Evolutionary conservation across 1,139 yeast genomes (phyloP), one percentile per base, ranked within the genome.

Genomic region (Candida tropicalis): DNA sequence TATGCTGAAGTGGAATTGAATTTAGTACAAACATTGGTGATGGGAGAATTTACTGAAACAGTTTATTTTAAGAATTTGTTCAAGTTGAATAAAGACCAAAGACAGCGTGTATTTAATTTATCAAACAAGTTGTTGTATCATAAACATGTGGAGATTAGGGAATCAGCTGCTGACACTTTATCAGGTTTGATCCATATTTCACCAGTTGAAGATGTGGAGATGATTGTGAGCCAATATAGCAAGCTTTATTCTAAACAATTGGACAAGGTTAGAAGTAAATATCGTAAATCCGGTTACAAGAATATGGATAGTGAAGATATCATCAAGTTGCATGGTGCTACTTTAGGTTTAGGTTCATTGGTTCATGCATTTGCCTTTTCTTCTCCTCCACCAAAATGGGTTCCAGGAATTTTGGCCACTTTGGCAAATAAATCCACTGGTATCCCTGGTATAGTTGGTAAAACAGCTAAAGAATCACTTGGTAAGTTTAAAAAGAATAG

Each of bases 311-410:
- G 65, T 29, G 75, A 73, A 4, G 81, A 81, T 48, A 55, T 66
- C 2, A 67, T 77, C 10, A 63, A 67, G 10, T 67, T 91, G 6
- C 99, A 93, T 58, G 96, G 95, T 2, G 91, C 97, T 2, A 86
- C 93, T 0, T 68, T 95, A 22, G 98, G 98, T 0, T 69, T 93
- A 10, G 96, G 98, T 3, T 87, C 98, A 0, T 69, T 93, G 35
- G 82, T 93, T 2, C 84, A 87, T 45, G 98, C 99, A 0, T 93
- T 87, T 66, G 93, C 98, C 2, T 93, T 89, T 59, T 73, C 77
- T 7, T 86, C 96, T 2, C 99, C 99, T 0, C 95, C 96, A 2
- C 99, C 99, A 3, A 49, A 56, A 38, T 95, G 98, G 98, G 76
- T 93, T 18, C 97, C 98, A 1, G 70, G 72, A 13, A 78, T 88